A percentile compares a stretch with the other conserved stretches of the same genome.
Conservation (phyloP, 805 yeast species). For the Tetrapisispora pingtungensis region DNA sequence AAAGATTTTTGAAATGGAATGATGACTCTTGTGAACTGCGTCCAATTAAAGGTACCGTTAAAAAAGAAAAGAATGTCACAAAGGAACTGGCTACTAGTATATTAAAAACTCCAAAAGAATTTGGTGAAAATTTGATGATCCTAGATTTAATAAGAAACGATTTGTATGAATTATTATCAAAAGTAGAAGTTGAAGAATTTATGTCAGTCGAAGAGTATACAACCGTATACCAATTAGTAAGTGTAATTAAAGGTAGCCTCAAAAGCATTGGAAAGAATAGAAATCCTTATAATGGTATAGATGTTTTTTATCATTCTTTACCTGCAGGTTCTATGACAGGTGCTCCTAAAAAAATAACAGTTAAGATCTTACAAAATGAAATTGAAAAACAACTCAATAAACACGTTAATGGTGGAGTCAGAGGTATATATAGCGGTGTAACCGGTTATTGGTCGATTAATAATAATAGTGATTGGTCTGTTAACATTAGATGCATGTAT, state of each 20-base stretch:
- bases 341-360: constrained; percentile 92
- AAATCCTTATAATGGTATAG: constrained; percentile 52
- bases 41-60: constrained; percentile 95
- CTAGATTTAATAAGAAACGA: constrained; percentile 94
- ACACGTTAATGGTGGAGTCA: constrained; percentile 17
- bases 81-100: constrained; percentile 50
- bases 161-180: constrained; percentile 51
- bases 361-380: constrained; percentile 56
- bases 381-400: constrained; percentile 30
- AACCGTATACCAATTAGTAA: constrained; percentile 84
- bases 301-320: constrained; percentile 62
- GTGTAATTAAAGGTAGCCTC: constrained; percentile 66
- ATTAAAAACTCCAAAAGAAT: constrained; percentile 77
- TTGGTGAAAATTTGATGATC: constrained; percentile 94
- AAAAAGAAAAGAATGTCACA: constrained; percentile 46
- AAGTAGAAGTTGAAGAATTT: constrained; percentile 63
- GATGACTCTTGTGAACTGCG: constrained; percentile 59
- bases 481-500: constrained; percentile 76
- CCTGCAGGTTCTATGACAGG: constrained; percentile 99
- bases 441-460: constrained; percentile 90
- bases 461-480: constrained; percentile 92
- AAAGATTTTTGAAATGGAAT: constrained; percentile 79
- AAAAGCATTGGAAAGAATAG: background rate
- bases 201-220: constrained; percentile 91
- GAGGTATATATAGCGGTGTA: constrained; percentile 92